Evolutionary conservation across 1,284 basidiomycete genomes (phyloP).

Genomic region (Trametes polyzona): DNA sequence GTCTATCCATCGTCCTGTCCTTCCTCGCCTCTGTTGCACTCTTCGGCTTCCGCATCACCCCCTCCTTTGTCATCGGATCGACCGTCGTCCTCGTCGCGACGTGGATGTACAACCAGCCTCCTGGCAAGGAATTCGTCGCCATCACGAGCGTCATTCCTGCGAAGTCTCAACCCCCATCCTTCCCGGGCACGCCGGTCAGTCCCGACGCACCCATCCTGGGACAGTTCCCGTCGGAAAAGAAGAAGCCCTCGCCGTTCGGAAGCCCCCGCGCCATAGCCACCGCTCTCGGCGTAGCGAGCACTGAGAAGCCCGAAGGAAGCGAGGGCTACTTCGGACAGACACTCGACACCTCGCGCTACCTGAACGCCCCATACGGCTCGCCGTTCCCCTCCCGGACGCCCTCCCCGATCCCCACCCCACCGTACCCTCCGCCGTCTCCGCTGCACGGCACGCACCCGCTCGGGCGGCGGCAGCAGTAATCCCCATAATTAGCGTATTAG

Average conservation of each 20-base stretch:
- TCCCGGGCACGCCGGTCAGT: slow-evolving; percentile 55
- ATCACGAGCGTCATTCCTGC: slow-evolving; percentile 44
- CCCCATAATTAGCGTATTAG: no score
- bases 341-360: slow-evolving; percentile 57
- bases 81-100: slow-evolving; percentile 86
- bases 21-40: slow-evolving; percentile 91
- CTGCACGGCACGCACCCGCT: slow-evolving; percentile 25
- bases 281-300: slow-evolving; percentile 46
- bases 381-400: slow-evolving; percentile 65
- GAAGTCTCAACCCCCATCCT: slow-evolving; percentile 38
- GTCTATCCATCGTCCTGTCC: slow-evolving; percentile 90
- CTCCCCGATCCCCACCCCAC: slow-evolving; percentile 48
- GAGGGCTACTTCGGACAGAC: slow-evolving; percentile 49
- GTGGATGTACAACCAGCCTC: slow-evolving; percentile 83
- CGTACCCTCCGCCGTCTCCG: slow-evolving; percentile 33
- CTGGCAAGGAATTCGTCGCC: slow-evolving; percentile 48
- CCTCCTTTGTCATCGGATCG: slow-evolving; percentile 85
- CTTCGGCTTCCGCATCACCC: slow-evolving; percentile 88
- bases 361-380: slow-evolving; percentile 67
- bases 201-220: slow-evolving; percentile 61
- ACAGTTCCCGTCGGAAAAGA: slow-evolving; percentile 50
- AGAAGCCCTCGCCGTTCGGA: slow-evolving; percentile 54
- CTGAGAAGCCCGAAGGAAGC: slow-evolving; percentile 39
- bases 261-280: slow-evolving; percentile 51
- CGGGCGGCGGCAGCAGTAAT: slow-evolving; percentile 29